These are phyloP conservation scores for Entophlyctis helioformis DNA, from an alignment of 192 early-diverging fungal genomes.

Conservation along the genomic window DNA sequence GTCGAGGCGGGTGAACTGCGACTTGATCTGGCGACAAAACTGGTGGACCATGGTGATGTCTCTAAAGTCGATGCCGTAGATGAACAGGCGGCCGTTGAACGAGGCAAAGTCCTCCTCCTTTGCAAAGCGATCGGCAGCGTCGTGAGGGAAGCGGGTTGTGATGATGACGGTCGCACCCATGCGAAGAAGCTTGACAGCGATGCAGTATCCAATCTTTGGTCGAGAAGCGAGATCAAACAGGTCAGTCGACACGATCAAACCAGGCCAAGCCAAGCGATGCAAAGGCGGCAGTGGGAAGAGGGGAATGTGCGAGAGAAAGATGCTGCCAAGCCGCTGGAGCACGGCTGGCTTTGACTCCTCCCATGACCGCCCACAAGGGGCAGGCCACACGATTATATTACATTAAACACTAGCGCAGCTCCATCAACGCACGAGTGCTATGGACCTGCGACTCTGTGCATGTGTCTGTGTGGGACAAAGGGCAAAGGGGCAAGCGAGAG, in stretches of 20 bases:
- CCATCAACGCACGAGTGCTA: constrained; percentile 10
- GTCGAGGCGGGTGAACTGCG: constrained; percentile 25
- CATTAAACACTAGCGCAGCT: constrained; percentile 20
- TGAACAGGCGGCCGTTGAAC: constrained; percentile 22
- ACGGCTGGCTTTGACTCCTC: too few relatives aligned
- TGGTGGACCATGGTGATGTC: constrained; percentile 39
- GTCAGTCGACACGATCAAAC: constrained; percentile 7
- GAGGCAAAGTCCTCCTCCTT: constrained; percentile 24
- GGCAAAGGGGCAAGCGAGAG: background rate
- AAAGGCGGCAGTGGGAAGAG: too few relatives aligned
- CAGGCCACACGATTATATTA: too few relatives aligned
- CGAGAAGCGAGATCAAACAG: constrained; percentile 3
- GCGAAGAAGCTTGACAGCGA: constrained; percentile 37
- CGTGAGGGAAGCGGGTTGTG: constrained; percentile 43
- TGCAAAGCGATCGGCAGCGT: constrained; percentile 32
- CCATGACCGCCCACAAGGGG: too few relatives aligned
- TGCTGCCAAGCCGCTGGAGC: too few relatives aligned
- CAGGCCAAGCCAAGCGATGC: too few relatives aligned
- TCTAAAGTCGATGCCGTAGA: constrained; percentile 44
- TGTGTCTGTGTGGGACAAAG: background rate
- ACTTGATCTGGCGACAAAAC: constrained; percentile 31
- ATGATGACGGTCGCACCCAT: constrained; percentile 42
- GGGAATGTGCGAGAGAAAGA: too few relatives aligned
- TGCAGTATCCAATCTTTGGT: constrained; percentile 45
- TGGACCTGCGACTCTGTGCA: constrained; percentile 20